These are phyloP conservation scores for Yamadazyma kitorensis DNA, from an alignment of 805 yeast species.

Conservation along the genomic window DNA sequence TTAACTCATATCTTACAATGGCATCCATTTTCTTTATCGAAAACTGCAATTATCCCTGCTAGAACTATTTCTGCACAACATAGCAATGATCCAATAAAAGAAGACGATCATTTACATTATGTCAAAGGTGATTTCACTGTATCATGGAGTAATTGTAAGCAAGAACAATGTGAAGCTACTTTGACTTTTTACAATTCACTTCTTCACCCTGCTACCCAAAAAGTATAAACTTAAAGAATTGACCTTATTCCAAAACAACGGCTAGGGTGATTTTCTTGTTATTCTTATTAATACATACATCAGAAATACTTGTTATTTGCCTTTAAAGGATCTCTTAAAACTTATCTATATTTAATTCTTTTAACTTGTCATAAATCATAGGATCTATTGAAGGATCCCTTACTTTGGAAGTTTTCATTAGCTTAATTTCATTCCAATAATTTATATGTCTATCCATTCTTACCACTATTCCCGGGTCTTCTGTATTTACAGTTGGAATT, in stretches of 20 bases:
- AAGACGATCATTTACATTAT: constrained; percentile 45
- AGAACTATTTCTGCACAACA: constrained; percentile 34
- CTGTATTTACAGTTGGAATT: constrained; percentile 75
- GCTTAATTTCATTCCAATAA: constrained; percentile 26
- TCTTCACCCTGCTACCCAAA: constrained; percentile 5
- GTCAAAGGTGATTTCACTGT: constrained; percentile 67
- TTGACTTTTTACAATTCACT: constrained; percentile 26
- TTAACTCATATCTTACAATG: constrained; percentile 87
- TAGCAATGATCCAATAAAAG: constrained; percentile 19
- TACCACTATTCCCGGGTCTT: constrained; percentile 19
- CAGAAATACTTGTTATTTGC: too few relatives aligned
- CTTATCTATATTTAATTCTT: constrained; percentile 3
- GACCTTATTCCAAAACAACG: too few relatives aligned
- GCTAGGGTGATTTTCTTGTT: too few relatives aligned
- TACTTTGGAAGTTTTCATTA: constrained; percentile 10
- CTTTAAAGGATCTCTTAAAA: too few relatives aligned
- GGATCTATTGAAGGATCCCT: constrained; percentile 9
- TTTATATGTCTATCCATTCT: constrained; percentile 33
- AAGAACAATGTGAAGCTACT: constrained; percentile 51
- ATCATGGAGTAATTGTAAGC: constrained; percentile 56
- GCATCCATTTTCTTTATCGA: constrained; percentile 82
- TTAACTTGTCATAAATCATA: constrained; percentile 9
- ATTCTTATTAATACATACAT: too few relatives aligned
- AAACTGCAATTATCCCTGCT: constrained; percentile 66
- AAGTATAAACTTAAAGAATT: too few relatives aligned